A percentile compares a stretch with the other conserved stretches of the same genome.
Evolutionary conservation across 225 moss, liverwort and hornwort genomes (phyloP).

Genomic region (Bryum argenteum): DNA sequence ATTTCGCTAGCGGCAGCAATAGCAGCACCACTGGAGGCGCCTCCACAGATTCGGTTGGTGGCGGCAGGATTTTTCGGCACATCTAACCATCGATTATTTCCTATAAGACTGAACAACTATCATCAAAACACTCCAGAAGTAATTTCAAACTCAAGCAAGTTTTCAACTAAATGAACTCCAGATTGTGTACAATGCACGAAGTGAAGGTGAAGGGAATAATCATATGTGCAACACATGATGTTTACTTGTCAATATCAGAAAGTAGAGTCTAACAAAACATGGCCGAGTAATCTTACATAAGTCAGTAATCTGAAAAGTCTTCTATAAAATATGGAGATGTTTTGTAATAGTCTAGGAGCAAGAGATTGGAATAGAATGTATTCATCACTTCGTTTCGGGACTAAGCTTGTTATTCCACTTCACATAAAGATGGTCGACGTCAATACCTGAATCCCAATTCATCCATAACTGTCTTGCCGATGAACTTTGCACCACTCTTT

Average conservation of each 20-base stretch:
- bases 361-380: conserved; percentile 3
- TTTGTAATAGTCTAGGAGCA: background rate
- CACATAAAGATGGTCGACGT: background rate
- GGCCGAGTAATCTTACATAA: background rate
- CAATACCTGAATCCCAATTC: conserved; percentile 44
- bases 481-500: conserved; percentile 37
- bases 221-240: conserved; percentile 12
- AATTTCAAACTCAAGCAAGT: background rate
- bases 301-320: conserved; percentile 17
- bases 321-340: background rate
- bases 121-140: background rate
- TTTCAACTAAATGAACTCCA: background rate
- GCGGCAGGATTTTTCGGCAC: conserved; percentile 34
- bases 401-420: conserved; percentile 3
- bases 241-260: background rate
- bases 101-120: conserved; percentile 35
- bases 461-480: conserved; percentile 48
- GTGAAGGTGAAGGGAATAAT: conserved; percentile 1
- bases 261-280: background rate
- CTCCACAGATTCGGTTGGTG: conserved; percentile 32
- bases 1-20: conserved; percentile 33
- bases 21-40: conserved; percentile 37
- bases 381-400: background rate
- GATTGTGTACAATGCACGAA: conserved; percentile 5
- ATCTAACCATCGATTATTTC: conserved; percentile 37